A percentile compares a stretch with the other conserved stretches of the same genome.
phyloP scores from a whole-genome alignment of 768 basidiomycete species.

The Tulasnella sp. region DNA sequence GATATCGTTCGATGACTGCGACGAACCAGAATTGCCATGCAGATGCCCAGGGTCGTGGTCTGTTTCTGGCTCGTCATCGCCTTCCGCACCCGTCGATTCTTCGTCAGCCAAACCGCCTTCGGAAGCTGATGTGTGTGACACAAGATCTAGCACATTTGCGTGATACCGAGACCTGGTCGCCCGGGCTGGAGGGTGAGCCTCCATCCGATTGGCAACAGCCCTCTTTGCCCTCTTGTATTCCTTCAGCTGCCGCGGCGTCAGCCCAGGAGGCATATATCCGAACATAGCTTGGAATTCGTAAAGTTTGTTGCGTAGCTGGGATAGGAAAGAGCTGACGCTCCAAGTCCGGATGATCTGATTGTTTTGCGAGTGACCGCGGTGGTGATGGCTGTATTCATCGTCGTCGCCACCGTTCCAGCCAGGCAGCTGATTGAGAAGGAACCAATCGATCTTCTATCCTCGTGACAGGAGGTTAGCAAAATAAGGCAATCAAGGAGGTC shows the following conservation, averaged over 20 bases:
- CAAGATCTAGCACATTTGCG: no score
- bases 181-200: no score
- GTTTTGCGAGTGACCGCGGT: neutral
- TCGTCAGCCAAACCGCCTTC: constrained; percentile 2
- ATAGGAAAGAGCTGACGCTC: constrained; percentile 11
- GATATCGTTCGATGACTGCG: neutral
- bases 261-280: constrained; percentile 7
- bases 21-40: neutral
- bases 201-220: neutral
- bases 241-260: constrained; percentile 1
- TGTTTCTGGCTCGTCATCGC: constrained; percentile 11
- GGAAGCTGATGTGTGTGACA: neutral
- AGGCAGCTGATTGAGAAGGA: constrained; percentile 74
- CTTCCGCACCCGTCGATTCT: constrained; percentile 11
- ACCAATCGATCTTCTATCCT: constrained; percentile 90
- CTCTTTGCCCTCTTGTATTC: constrained; percentile 1
- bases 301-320: constrained; percentile 7
- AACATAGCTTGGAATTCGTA: constrained; percentile 8
- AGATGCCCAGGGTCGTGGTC: constrained; percentile 6
- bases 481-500: neutral
- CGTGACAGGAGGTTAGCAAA: neutral
- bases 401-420: constrained; percentile 53
- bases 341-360: constrained; percentile 3
- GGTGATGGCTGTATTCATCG: neutral
- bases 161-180: no score